phyloP scores from a whole-genome alignment of 495 filamentous ascomycete species.

The Coniosporium apollinis region DNA sequence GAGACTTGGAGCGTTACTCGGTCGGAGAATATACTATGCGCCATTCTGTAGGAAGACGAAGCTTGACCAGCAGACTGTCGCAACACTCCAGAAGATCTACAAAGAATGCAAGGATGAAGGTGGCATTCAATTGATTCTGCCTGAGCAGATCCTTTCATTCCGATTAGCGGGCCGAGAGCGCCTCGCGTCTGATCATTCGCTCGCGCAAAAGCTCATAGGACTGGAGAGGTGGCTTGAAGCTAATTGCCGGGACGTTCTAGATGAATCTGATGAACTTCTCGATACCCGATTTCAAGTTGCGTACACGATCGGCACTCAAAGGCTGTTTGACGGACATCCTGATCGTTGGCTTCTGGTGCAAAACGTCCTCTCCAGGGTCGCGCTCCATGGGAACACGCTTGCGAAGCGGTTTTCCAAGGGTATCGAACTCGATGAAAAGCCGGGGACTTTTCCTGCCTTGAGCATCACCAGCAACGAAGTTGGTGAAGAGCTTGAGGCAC shows the following conservation, averaged over 20 bases:
- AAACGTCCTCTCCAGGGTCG: neutral
- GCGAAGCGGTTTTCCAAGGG: neutral
- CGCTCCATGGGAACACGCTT: neutral
- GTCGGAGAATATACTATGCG: conserved; percentile 40
- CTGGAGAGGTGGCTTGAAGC: conserved; percentile 14
- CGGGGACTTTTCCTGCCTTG: neutral
- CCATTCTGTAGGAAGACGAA: conserved; percentile 41
- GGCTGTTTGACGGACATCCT: conserved; percentile 36
- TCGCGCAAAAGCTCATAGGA: conserved; percentile 7
- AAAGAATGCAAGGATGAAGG: conserved; percentile 29
- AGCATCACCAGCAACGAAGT: neutral
- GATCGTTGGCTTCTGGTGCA: conserved; percentile 33
- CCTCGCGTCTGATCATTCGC: conserved; percentile 11
- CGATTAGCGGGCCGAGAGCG: conserved; percentile 46
- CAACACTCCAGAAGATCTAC: conserved; percentile 23
- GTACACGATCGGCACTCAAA: conserved; percentile 48
- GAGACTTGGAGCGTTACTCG: conserved; percentile 43
- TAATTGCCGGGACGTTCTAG: conserved; percentile 17
- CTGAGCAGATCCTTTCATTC: conserved; percentile 56
- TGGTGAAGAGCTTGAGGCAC: neutral
- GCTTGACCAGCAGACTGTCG: conserved; percentile 13
- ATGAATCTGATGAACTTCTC: conserved; percentile 22
- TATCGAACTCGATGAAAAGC: neutral
- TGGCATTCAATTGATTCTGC: conserved; percentile 42
- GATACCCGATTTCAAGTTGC: conserved; percentile 25